phyloP scores from a whole-genome alignment of 345 rosid genomes.

The Eucalyptus coolabah region DNA sequence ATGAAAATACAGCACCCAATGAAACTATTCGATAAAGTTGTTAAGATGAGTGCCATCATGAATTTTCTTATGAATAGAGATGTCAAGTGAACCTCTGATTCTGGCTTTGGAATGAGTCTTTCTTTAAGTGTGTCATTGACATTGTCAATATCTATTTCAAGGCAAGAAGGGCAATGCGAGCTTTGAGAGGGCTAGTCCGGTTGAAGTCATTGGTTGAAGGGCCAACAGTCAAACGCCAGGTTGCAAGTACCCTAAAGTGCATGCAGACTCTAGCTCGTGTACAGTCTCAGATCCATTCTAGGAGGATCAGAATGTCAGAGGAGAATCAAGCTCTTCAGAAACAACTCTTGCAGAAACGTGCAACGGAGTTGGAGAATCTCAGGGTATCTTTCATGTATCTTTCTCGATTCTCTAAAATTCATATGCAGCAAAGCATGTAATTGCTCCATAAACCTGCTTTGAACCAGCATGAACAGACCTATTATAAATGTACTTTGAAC shows the following conservation, averaged over 20 bases:
- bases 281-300: constrained; percentile 69
- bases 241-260: constrained; percentile 57
- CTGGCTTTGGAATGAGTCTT: background rate
- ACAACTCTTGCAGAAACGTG: constrained; percentile 87
- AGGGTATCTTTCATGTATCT: constrained; percentile 22
- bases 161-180: constrained; percentile 82
- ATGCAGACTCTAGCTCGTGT: constrained; percentile 90
- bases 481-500: background rate
- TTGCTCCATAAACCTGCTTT: background rate
- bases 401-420: background rate
- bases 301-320: constrained; percentile 80
- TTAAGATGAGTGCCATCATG: background rate
- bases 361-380: constrained; percentile 62
- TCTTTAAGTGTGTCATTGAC: background rate
- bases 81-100: background rate
- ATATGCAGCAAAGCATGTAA: background rate
- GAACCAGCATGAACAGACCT: background rate
- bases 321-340: constrained; percentile 90
- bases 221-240: constrained; percentile 73
- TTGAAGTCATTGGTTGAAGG: constrained; percentile 82
- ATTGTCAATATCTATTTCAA: constrained; percentile 1
- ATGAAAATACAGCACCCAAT: background rate
- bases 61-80: background rate
- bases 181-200: constrained; percentile 80
- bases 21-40: background rate